Percentiles rank a stretch among this genome's conserved stretches.
Conservation (phyloP, 768 basidiomycete genomes). For the Russula compacta region DNA sequence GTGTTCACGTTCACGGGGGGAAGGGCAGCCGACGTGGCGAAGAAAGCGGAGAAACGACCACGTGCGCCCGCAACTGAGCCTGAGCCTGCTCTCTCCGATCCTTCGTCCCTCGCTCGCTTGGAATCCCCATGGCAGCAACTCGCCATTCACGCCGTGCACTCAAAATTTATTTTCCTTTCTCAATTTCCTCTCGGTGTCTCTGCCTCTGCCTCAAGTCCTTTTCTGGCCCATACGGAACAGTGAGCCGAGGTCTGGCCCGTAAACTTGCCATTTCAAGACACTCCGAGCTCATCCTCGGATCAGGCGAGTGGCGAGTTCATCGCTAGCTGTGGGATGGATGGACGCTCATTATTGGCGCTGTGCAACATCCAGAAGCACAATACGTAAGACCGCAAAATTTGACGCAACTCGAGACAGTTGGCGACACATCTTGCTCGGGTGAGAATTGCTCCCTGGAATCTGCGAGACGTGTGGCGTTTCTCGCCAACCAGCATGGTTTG, state of each 20-base stretch:
- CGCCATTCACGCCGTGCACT: not conserved
- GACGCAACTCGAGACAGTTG: slow-evolving; percentile 4
- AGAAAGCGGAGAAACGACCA: not conserved
- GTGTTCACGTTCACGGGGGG: not conserved
- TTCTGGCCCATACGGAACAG: not conserved
- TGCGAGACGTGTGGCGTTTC: slow-evolving; percentile 5
- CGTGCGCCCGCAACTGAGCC: not conserved
- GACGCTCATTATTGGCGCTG: slow-evolving; percentile 2
- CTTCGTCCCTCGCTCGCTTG: not conserved
- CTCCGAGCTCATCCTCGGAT: slow-evolving; percentile 12
- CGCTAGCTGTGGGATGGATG: not conserved
- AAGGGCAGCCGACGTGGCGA: not conserved
- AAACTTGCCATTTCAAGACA: slow-evolving; percentile 4
- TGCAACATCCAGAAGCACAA: slow-evolving; percentile 6
- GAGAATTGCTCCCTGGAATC: slow-evolving; percentile 3
- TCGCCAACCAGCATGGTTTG: slow-evolving; percentile 3
- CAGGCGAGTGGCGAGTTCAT: slow-evolving; percentile 1
- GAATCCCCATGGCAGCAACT: slow-evolving; percentile 5
- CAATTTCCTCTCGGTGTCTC: not conserved
- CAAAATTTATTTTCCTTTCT: not conserved
- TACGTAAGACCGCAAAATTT: slow-evolving; percentile 15
- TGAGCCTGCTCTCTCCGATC: not conserved
- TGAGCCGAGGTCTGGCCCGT: not conserved
- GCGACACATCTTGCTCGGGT: slow-evolving; percentile 6
- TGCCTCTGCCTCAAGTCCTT: not conserved